Percentiles rank a stretch among this genome's conserved stretches.
phyloP scores from a whole-genome alignment of 73 alveolate genomes.

The Paramecium pentaurelia region DNA sequence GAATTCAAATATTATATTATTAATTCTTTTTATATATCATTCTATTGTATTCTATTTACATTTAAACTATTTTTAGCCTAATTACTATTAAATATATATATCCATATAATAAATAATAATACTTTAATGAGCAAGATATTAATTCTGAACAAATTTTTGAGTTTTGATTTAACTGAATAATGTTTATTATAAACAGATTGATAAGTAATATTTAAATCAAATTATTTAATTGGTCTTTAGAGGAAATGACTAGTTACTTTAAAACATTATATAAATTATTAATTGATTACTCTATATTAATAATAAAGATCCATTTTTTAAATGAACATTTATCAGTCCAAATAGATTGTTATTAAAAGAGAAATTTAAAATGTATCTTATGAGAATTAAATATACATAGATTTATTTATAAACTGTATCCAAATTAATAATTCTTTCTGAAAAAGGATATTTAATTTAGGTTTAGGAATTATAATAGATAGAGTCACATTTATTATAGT shows the following conservation, averaged over 20 bases:
- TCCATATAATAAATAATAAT: too few species aligned
- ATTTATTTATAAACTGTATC: slow-evolving; percentile 73
- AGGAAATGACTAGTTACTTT: slow-evolving; percentile 71
- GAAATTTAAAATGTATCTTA: slow-evolving; percentile 69
- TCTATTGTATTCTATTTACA: too few species aligned
- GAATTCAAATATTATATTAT: too few species aligned
- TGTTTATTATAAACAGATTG: neutral
- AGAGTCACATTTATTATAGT: too few species aligned
- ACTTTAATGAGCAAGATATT: too few species aligned
- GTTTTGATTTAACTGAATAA: slow-evolving; percentile 1
- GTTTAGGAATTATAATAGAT: slow-evolving; percentile 44
- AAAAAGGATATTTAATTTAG: slow-evolving; percentile 64
- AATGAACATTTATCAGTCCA: slow-evolving; percentile 72
- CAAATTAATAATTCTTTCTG: slow-evolving; percentile 64
- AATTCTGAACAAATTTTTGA: neutral
- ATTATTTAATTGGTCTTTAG: slow-evolving; percentile 41
- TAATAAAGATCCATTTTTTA: slow-evolving; percentile 60
- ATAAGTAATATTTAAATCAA: neutral
- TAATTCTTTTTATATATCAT: too few species aligned
- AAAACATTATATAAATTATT: slow-evolving; percentile 64
- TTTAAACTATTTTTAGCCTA: too few species aligned
- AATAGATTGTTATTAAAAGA: slow-evolving; percentile 72
- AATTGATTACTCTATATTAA: slow-evolving; percentile 62
- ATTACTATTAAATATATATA: too few species aligned
- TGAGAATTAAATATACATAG: slow-evolving; percentile 64